Evolutionary conservation across 345 rosid genomes (phyloP).

Genomic region (Pistacia vera): DNA sequence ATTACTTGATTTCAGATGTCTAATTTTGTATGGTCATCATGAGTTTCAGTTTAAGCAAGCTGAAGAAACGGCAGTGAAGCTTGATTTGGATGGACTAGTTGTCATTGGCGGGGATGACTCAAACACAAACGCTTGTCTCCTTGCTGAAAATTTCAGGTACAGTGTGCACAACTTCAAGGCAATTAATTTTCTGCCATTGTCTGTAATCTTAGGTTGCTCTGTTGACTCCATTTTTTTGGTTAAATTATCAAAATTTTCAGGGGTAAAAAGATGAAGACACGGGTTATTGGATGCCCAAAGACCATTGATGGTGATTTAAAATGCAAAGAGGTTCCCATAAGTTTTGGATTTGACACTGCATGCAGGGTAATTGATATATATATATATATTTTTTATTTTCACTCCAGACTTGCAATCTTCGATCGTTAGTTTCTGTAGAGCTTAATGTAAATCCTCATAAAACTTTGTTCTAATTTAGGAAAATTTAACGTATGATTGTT

Average conservation of each 20-base stretch:
- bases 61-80: constrained; percentile 28
- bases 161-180: background rate
- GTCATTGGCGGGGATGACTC: constrained; percentile 32
- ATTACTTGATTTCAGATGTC: background rate
- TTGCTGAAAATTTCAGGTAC: constrained; percentile 37
- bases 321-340: constrained; percentile 69
- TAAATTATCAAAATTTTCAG: constrained; percentile 37
- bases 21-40: background rate
- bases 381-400: background rate
- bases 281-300: constrained; percentile 97
- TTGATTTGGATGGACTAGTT: constrained; percentile 30
- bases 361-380: constrained; percentile 35
- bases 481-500: background rate
- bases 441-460: background rate
- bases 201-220: constrained; percentile 8
- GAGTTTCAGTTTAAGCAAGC: constrained; percentile 30
- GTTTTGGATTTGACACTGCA: constrained; percentile 53
- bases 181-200: background rate
- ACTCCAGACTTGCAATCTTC: background rate
- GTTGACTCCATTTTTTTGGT: constrained; percentile 13
- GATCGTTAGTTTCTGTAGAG: background rate
- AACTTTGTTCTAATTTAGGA: background rate
- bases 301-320: constrained; percentile 99
- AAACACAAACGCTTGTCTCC: constrained; percentile 32
- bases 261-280: constrained; percentile 77